These are phyloP conservation scores for Pulveroboletus sp. DNA, from an alignment of 768 basidiomycete species.

Conservation along the genomic window DNA sequence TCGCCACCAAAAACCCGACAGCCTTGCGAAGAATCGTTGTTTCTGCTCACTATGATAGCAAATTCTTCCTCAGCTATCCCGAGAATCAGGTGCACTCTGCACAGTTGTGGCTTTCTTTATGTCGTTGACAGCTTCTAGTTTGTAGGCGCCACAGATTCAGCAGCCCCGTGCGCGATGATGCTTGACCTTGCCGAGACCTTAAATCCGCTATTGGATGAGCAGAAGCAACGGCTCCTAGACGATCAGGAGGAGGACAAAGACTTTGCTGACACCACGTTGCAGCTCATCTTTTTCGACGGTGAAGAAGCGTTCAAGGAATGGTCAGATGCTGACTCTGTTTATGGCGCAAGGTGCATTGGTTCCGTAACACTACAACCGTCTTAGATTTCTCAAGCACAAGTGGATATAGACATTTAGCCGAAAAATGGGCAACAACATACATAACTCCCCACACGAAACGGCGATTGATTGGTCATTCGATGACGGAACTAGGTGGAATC, in stretches of 20 bases:
- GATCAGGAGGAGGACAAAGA: slow-evolving; percentile 70
- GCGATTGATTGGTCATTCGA: slow-evolving; percentile 47
- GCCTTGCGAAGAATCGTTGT: slow-evolving; percentile 78
- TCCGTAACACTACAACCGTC: background rate
- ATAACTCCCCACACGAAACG: slow-evolving; percentile 57
- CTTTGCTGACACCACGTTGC: slow-evolving; percentile 76
- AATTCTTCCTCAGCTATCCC: slow-evolving; percentile 71
- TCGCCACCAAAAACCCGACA: slow-evolving; percentile 90
- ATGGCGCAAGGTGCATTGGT: slow-evolving; percentile 75
- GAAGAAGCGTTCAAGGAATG: slow-evolving; percentile 93
- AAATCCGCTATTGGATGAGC: slow-evolving; percentile 62
- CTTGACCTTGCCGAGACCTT: slow-evolving; percentile 86
- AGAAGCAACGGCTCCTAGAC: slow-evolving; percentile 49
- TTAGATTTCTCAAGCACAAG: background rate
- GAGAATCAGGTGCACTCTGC: slow-evolving; percentile 59
- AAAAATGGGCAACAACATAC: slow-evolving; percentile 75
- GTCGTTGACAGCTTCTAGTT: slow-evolving; percentile 51
- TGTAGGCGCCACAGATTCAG: slow-evolving; percentile 95
- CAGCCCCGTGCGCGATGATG: slow-evolving; percentile 91
- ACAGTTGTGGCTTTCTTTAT: background rate
- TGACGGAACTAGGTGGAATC: slow-evolving; percentile 68
- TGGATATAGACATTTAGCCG: slow-evolving; percentile 71
- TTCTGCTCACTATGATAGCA: slow-evolving; percentile 93
- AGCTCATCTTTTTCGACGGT: slow-evolving; percentile 94
- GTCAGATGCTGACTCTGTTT: slow-evolving; percentile 87